A percentile compares a stretch with the other conserved stretches of the same genome.
These are phyloP conservation scores for Fraxinus anomala DNA, from an alignment of 257 asterid species.

Conservation along the genomic window DNA sequence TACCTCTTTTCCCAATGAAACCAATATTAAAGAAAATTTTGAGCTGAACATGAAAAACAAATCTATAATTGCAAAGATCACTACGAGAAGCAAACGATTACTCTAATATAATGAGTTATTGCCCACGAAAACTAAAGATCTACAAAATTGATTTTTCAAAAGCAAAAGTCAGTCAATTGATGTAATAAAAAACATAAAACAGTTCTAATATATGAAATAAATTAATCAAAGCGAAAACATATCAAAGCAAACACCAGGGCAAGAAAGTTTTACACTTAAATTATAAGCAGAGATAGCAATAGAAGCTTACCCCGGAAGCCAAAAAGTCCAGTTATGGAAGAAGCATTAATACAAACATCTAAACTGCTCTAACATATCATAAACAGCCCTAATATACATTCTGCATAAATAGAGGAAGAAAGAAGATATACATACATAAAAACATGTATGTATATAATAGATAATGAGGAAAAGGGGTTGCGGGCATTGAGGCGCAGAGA, in stretches of 20 bases:
- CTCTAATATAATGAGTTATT: not conserved
- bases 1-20: not conserved
- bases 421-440: not conserved
- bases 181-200: not conserved
- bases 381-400: slow-evolving; percentile 16
- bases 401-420: slow-evolving; percentile 22
- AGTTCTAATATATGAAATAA: not conserved
- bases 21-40: not conserved
- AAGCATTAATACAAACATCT: not conserved
- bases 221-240: not conserved
- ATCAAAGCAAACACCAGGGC: not conserved
- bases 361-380: slow-evolving; percentile 22
- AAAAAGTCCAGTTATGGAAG: not conserved
- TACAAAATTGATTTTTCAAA: not conserved
- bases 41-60: slow-evolving; percentile 1
- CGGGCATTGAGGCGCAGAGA: slow-evolving; percentile 47
- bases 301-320: not conserved
- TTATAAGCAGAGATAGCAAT: not conserved
- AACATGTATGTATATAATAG: slow-evolving; percentile 1
- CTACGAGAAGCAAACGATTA: slow-evolving; percentile 5
- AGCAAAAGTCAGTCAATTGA: not conserved
- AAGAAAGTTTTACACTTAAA: not conserved
- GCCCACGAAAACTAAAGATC: not conserved
- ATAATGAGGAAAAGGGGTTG: slow-evolving; percentile 30
- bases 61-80: slow-evolving; percentile 8